Evolutionary conservation across 176 grass and related monocot genomes (phyloP), one percentile per base, ranked within the genome.

Genomic region (Rhynchospora tenuis): DNA sequence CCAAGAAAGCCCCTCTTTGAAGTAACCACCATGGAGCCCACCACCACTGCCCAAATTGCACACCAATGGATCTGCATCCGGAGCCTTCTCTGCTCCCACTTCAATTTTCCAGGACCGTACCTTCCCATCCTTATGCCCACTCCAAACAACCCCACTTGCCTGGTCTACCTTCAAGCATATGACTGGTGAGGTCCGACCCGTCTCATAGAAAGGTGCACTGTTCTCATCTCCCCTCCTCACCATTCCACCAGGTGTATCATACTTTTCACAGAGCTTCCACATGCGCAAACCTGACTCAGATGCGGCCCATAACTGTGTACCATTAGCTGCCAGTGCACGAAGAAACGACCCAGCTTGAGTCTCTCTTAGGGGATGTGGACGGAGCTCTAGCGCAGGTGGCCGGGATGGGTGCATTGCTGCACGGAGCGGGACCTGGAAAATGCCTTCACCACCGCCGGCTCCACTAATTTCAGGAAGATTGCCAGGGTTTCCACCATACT

Each of bases 71-170:
- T 82, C 59, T 54, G 1, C 26, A 50, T 64, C 80, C 4, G 43
- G 59, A 52, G 72, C 84, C 58, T 85, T 82, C 67, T 83, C 80
- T 17, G 23, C 24, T 12, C 81, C 68, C 83, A 90, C 72, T 73
- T 98, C 92, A 84, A 93, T 88, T 60, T 87, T 91, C 95, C 95
- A 98, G 2, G 92, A 93, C 15, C 88, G 81, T 55, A 98, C 91
- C 90, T 91, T 94, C 22, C 90, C 92, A 33, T 98, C 95, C 89
- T 94, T 98, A 67, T 98, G 90, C 23, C 95, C 95, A 42, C 90
- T 95, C 92, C 95, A 98, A 2, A 98, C 85, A 73, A 98, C 85
- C 9, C 86, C 86, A 66, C 80, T 88, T 22, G 95, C 92, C 73
- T 52, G 87, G 59, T 98, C 95, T 11, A 95, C 86, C 78, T 79